Percentiles rank a stretch among this genome's conserved stretches.
Evolutionary conservation across 495 filamentous ascomycete species (phyloP).

Genomic region (Durotheca rogersii): DNA sequence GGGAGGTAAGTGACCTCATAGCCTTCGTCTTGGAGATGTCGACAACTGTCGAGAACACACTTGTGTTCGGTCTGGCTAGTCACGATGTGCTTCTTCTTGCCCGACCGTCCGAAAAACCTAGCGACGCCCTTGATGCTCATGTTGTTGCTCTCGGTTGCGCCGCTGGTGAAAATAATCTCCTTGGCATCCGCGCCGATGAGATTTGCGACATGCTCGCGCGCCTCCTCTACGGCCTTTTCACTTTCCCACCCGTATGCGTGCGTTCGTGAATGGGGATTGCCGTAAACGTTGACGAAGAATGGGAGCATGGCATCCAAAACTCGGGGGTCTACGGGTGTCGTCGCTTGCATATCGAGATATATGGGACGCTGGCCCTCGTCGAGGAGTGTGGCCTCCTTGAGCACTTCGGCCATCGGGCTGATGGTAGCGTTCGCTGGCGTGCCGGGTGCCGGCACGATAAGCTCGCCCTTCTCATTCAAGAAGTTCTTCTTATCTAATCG

Average conservation of each 20-base stretch:
- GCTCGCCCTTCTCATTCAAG: conserved; percentile 65
- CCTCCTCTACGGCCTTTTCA: conserved; percentile 86
- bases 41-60: conserved; percentile 94
- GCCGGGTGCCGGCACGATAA: conserved; percentile 60
- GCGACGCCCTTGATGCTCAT: conserved; percentile 99
- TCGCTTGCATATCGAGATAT: conserved; percentile 98
- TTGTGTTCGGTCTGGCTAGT: conserved; percentile 98
- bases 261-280: conserved; percentile 95
- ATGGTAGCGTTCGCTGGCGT: conserved; percentile 55
- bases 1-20: conserved; percentile 95
- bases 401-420: conserved; percentile 79
- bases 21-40: conserved; percentile 94
- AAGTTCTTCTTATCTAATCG: conserved; percentile 80
- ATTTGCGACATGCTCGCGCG: conserved; percentile 76
- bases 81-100: conserved; percentile 98
- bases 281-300: conserved; percentile 88
- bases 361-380: conserved; percentile 93
- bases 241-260: conserved; percentile 99
- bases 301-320: conserved; percentile 97
- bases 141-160: conserved; percentile 98
- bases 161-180: conserved; percentile 98
- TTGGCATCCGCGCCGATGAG: conserved; percentile 94
- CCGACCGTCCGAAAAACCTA: conserved; percentile 84
- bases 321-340: conserved; percentile 91
- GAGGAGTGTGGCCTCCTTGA: conserved; percentile 91